These are phyloP conservation scores for Oryza rufipogon DNA, from an alignment of 176 grass and related monocot species.

Conservation along the genomic window DNA sequence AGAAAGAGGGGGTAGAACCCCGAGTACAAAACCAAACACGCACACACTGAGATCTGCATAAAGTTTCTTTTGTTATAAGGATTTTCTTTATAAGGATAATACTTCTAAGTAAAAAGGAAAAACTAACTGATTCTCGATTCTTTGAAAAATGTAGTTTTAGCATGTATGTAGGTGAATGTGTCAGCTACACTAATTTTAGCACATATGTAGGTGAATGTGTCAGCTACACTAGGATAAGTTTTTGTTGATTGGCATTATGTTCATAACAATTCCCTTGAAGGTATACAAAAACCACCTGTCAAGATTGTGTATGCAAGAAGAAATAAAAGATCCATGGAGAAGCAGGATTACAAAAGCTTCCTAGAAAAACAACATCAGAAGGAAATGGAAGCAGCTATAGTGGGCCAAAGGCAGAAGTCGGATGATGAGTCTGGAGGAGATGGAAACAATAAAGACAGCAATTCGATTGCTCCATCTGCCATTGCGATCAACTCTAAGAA, in stretches of 20 bases:
- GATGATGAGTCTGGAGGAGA: not conserved
- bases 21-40: too few species aligned
- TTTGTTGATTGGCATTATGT: conserved; percentile 9
- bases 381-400: not conserved
- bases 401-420: not conserved
- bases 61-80: not conserved
- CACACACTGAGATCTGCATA: not conserved
- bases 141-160: not conserved
- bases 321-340: conserved; percentile 2
- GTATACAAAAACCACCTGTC: conserved; percentile 23
- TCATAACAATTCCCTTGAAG: conserved; percentile 24
- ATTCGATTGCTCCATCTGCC: not conserved
- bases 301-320: conserved; percentile 16
- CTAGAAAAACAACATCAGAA: conserved; percentile 12
- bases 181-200: too few species aligned
- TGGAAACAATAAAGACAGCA: not conserved
- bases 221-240: not conserved
- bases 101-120: not conserved
- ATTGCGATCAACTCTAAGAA: conserved; percentile 7
- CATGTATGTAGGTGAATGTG: not conserved
- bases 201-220: not conserved
- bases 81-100: not conserved
- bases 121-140: not conserved
- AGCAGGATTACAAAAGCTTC: not conserved
- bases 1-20: too few species aligned